Evolutionary conservation across 1,284 basidiomycete species (phyloP).

Genomic region (Microbotryum silenes-acaulis): DNA sequence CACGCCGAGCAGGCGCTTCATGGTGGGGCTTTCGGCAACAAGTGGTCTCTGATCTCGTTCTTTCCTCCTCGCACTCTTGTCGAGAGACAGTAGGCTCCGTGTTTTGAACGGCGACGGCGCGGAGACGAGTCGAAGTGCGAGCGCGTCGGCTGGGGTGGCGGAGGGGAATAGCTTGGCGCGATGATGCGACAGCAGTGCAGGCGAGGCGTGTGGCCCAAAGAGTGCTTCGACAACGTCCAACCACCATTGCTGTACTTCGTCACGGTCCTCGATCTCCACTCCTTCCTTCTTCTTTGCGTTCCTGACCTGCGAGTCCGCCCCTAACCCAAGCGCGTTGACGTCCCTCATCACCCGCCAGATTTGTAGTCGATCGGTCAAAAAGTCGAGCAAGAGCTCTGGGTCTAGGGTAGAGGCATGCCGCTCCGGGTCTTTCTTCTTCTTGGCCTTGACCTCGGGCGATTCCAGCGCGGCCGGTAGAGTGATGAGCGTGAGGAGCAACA

Average conservation of each 20-base stretch:
- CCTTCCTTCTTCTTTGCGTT: not conserved
- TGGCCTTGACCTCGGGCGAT: not conserved
- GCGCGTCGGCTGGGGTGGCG: conserved; percentile 8
- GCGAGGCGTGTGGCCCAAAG: conserved; percentile 8
- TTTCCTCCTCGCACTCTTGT: conserved; percentile 17
- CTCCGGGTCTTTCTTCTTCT: conserved; percentile 24
- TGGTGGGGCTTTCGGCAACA: conserved; percentile 29
- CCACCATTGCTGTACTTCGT: conserved; percentile 30
- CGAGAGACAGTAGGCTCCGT: conserved; percentile 29
- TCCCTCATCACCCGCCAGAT: conserved; percentile 31
- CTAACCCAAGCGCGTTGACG: not conserved
- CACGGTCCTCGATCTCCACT: conserved; percentile 3
- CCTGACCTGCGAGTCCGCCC: not conserved
- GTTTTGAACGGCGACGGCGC: conserved; percentile 27
- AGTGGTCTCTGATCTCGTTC: conserved; percentile 5
- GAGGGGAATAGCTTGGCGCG: conserved; percentile 30
- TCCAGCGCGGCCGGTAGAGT: conserved; percentile 9
- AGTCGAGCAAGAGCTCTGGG: conserved; percentile 29
- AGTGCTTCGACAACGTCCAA: conserved; percentile 26
- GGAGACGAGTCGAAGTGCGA: conserved; percentile 14
- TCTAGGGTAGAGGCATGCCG: conserved; percentile 24
- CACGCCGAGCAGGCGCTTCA: conserved; percentile 21
- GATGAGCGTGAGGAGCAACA: conserved; percentile 24
- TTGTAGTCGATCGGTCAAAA: conserved; percentile 28
- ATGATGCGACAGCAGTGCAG: conserved; percentile 16